Percentiles rank a stretch among this genome's conserved stretches.
These are phyloP conservation scores for Lentinula lateritia DNA, from an alignment of 768 basidiomycete genomes.

Conservation along the genomic window DNA sequence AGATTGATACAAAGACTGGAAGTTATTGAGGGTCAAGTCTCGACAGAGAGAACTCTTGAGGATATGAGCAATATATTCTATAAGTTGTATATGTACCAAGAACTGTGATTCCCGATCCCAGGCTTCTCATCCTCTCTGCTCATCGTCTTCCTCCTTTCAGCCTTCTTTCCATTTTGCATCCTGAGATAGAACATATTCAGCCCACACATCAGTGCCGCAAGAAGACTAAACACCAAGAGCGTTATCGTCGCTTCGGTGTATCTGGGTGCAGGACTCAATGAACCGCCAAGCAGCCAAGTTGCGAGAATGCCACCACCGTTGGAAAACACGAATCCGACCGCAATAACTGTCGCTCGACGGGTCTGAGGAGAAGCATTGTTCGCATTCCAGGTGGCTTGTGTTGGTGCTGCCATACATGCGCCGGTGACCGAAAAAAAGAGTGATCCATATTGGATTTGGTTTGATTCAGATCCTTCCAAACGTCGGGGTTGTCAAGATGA, in stretches of 20 bases:
- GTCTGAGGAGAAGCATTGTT: constrained; percentile 57
- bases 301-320: constrained; percentile 57
- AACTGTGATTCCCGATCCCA: constrained; percentile 22
- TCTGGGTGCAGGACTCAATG: constrained; percentile 20
- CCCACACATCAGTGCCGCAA: constrained; percentile 14
- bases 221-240: constrained; percentile 10
- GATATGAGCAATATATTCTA: constrained; percentile 4
- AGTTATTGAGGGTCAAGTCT: too few species aligned
- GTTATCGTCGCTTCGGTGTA: constrained; percentile 13
- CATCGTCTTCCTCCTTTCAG: constrained; percentile 14
- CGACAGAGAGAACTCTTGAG: too few species aligned
- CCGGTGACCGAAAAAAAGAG: constrained; percentile 53
- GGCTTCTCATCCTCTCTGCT: constrained; percentile 15
- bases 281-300: constrained; percentile 50
- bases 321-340: constrained; percentile 51
- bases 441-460: constrained; percentile 44
- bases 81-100: constrained; percentile 27
- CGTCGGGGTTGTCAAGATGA: too few species aligned
- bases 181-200: constrained; percentile 20
- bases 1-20: too few species aligned
- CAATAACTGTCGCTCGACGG: constrained; percentile 53
- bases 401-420: constrained; percentile 44
- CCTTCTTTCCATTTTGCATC: constrained; percentile 20
- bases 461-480: constrained; percentile 26
- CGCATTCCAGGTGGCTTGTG: constrained; percentile 52